These are phyloP conservation scores for Ramaria rubella DNA, from an alignment of 768 basidiomycete species.

Conservation along the genomic window DNA sequence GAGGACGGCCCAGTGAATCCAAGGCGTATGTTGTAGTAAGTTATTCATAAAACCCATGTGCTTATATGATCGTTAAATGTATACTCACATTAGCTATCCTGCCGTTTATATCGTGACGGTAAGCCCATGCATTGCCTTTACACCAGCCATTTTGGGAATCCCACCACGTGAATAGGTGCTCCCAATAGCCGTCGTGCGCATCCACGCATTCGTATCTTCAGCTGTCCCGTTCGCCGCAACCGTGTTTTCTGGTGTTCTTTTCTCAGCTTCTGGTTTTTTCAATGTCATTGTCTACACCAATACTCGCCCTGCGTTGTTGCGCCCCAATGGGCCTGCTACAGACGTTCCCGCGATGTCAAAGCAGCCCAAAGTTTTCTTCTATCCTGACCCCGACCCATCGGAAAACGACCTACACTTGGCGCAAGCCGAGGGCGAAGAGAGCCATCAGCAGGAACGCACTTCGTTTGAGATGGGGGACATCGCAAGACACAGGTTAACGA, in stretches of 20 bases:
- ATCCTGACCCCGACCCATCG: not conserved
- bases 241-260: constrained; percentile 35
- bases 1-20: constrained; percentile 25
- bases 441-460: too few relatives aligned
- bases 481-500: too few relatives aligned
- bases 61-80: not conserved
- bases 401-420: not conserved
- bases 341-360: not conserved
- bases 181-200: constrained; percentile 38
- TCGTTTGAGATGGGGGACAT: too few relatives aligned
- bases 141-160: not conserved
- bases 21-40: constrained; percentile 44
- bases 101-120: constrained; percentile 36
- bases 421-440: not conserved
- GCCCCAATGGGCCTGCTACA: not conserved
- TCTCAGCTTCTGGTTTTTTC: constrained; percentile 39
- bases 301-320: constrained; percentile 37
- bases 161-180: constrained; percentile 22
- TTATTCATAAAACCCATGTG: constrained; percentile 1
- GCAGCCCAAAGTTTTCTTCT: not conserved
- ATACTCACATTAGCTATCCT: constrained; percentile 34
- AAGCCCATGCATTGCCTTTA: not conserved
- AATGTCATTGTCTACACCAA: constrained; percentile 34
- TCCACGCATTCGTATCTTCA: constrained; percentile 26
- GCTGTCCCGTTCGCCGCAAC: constrained; percentile 31